A percentile compares a stretch with the other conserved stretches of the same genome.
Conservation (phyloP, 352 stramenopile species). For the Phytophthora pistaciae region DNA sequence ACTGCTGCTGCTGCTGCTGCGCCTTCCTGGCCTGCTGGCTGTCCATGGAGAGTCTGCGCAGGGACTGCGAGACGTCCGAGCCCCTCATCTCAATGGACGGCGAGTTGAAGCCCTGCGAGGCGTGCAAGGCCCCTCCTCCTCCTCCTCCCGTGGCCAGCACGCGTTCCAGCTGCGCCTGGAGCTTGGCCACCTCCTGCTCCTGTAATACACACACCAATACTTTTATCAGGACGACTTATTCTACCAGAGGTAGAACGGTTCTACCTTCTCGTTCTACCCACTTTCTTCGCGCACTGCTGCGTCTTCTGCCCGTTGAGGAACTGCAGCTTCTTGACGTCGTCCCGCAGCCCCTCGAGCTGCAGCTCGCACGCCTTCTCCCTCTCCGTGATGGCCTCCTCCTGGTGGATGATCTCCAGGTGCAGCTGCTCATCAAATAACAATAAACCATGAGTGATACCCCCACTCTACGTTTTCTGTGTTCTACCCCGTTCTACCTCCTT, state of each 20-base stretch:
- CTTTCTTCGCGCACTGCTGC: conserved; percentile 67
- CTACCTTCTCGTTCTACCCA: conserved; percentile 25
- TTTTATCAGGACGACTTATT: not conserved
- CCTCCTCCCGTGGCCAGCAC: conserved; percentile 47
- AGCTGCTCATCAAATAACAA: conserved; percentile 41
- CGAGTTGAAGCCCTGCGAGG: conserved; percentile 9
- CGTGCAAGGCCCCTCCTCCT: conserved; percentile 23
- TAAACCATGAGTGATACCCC: not conserved
- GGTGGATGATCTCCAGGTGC: conserved; percentile 83
- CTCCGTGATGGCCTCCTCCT: conserved; percentile 78
- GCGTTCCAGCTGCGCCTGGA: conserved; percentile 73
- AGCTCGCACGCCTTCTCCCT: conserved; percentile 71
- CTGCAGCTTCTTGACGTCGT: conserved; percentile 78
- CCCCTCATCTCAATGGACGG: conserved; percentile 46
- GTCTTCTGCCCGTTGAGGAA: conserved; percentile 71
- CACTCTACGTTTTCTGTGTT: not conserved
- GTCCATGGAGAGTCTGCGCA: conserved; percentile 33
- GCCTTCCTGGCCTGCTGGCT: conserved; percentile 28
- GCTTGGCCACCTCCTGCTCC: conserved; percentile 70
- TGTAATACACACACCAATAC: conserved; percentile 17
- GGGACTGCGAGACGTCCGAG: conserved; percentile 22
- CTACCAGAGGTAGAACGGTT: conserved; percentile 7
- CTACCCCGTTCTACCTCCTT: conserved; percentile 2
- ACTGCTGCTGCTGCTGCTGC: conserved; percentile 28
- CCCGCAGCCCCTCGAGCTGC: conserved; percentile 71